Percentiles rank a stretch among this genome's conserved stretches.
Evolutionary conservation across 2,329 filamentous ascomycete species (phyloP).

Genomic region (Apiospora malaysiana): DNA sequence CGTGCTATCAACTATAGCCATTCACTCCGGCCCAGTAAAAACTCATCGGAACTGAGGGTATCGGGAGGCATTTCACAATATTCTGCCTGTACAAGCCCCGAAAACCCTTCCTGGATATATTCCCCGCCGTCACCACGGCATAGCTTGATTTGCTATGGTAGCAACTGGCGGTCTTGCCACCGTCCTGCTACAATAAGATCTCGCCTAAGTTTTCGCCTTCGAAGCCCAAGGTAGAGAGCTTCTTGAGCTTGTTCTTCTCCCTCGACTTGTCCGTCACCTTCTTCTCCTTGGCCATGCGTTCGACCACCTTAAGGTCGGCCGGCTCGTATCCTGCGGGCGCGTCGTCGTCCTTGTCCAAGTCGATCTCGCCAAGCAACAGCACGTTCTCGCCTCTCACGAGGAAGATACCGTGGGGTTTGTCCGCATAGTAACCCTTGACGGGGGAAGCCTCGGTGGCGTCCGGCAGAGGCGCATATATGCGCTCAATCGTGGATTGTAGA

Average conservation of each 20-base stretch:
- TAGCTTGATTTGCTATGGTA: background rate
- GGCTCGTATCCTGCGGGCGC: slow-evolving; percentile 71
- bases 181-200: slow-evolving; percentile 63
- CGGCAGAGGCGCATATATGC: slow-evolving; percentile 67
- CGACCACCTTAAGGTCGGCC: slow-evolving; percentile 73
- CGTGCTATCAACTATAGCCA: slow-evolving; percentile 1
- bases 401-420: slow-evolving; percentile 85
- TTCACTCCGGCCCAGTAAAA: slow-evolving; percentile 2
- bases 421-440: slow-evolving; percentile 71
- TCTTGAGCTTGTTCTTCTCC: slow-evolving; percentile 75
- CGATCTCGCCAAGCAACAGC: slow-evolving; percentile 92
- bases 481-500: slow-evolving; percentile 89
- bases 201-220: slow-evolving; percentile 85
- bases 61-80: slow-evolving; percentile 66
- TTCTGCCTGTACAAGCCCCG: slow-evolving; percentile 52
- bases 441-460: slow-evolving; percentile 28
- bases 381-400: slow-evolving; percentile 96
- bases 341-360: slow-evolving; percentile 94
- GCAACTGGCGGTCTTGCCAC: slow-evolving; percentile 19
- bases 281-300: slow-evolving; percentile 74
- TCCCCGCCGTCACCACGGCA: background rate
- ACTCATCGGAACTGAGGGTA: slow-evolving; percentile 1
- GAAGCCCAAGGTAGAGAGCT: slow-evolving; percentile 80
- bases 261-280: slow-evolving; percentile 70
- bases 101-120: slow-evolving; percentile 18